Evolutionary conservation across 2,329 filamentous ascomycete species (phyloP).

Genomic region (Capronia americana): DNA sequence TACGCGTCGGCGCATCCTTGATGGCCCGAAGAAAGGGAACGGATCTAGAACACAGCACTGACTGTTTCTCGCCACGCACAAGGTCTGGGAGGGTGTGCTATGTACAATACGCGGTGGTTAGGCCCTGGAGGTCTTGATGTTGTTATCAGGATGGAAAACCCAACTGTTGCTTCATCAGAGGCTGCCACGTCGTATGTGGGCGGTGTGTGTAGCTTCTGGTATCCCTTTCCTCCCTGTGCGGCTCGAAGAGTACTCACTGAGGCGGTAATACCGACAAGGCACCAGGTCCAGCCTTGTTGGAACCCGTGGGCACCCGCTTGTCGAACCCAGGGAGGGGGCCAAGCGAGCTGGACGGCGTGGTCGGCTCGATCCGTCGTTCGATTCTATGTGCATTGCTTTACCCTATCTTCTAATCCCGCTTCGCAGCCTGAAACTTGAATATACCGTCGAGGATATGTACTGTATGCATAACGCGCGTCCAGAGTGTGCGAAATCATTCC

Average conservation of each 20-base stretch:
- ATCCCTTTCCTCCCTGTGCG: too few relatives aligned
- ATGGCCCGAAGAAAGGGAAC: not conserved
- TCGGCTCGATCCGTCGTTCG: too few relatives aligned
- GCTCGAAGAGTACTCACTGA: too few relatives aligned
- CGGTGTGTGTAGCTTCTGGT: not conserved
- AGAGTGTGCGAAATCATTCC: too few relatives aligned
- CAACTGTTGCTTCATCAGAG: not conserved
- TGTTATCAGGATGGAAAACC: not conserved
- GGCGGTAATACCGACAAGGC: not conserved
- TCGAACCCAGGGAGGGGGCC: too few relatives aligned
- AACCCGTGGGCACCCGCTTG: too few relatives aligned
- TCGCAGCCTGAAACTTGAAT: too few relatives aligned
- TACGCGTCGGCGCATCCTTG: not conserved
- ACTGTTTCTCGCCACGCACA: not conserved
- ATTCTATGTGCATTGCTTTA: too few relatives aligned
- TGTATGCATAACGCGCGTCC: too few relatives aligned
- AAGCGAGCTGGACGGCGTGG: too few relatives aligned
- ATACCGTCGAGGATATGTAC: too few relatives aligned
- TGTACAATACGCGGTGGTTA: not conserved
- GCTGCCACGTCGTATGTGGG: not conserved
- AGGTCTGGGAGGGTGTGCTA: not conserved
- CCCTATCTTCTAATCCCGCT: too few relatives aligned
- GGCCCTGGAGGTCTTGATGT: not conserved
- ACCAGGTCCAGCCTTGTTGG: not conserved
- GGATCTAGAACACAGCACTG: not conserved